Percentiles rank a stretch among this genome's conserved stretches.
These are phyloP conservation scores for Xylaria sp. DNA, from an alignment of 2,329 filamentous ascomycete genomes.

Conservation along the genomic window DNA sequence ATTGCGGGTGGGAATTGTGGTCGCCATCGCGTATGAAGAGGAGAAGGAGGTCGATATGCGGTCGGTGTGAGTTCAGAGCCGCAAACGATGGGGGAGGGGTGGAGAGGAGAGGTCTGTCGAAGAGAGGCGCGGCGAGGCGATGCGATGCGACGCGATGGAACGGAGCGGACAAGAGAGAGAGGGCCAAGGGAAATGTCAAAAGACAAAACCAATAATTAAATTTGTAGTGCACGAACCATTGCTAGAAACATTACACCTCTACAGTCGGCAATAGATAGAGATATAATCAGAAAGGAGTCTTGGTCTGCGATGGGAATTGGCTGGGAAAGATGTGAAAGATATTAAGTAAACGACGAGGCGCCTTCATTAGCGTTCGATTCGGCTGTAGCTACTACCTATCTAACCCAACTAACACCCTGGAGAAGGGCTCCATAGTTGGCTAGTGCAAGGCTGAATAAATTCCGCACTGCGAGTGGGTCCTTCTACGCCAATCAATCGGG, in stretches of 20 bases:
- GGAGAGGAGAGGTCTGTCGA: background rate
- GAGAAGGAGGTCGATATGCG: background rate
- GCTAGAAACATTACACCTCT: slow-evolving; percentile 19
- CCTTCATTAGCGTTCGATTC: background rate
- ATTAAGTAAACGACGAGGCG: background rate
- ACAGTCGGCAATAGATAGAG: slow-evolving; percentile 13
- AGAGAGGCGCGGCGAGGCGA: slow-evolving; percentile 19
- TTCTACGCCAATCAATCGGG: background rate
- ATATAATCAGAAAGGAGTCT: background rate
- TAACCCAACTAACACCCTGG: too few relatives aligned
- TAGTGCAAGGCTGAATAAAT: slow-evolving; percentile 29
- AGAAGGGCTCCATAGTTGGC: background rate
- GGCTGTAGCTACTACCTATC: background rate
- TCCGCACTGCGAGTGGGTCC: slow-evolving; percentile 5
- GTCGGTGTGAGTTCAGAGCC: background rate
- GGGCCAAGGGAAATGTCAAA: slow-evolving; percentile 29
- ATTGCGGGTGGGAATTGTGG: slow-evolving; percentile 53
- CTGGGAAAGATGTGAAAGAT: background rate
- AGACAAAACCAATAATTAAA: slow-evolving; percentile 32
- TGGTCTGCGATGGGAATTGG: background rate
- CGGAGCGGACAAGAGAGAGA: slow-evolving; percentile 3
- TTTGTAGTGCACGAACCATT: slow-evolving; percentile 28
- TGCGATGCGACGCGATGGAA: slow-evolving; percentile 9
- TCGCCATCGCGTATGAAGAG: slow-evolving; percentile 52
- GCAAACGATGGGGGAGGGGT: background rate